Percentiles rank a stretch among this genome's conserved stretches.
These are phyloP conservation scores for Hemisphaericaspora xylofermentans DNA, from an alignment of 1,139 yeast species.

Conservation along the genomic window DNA sequence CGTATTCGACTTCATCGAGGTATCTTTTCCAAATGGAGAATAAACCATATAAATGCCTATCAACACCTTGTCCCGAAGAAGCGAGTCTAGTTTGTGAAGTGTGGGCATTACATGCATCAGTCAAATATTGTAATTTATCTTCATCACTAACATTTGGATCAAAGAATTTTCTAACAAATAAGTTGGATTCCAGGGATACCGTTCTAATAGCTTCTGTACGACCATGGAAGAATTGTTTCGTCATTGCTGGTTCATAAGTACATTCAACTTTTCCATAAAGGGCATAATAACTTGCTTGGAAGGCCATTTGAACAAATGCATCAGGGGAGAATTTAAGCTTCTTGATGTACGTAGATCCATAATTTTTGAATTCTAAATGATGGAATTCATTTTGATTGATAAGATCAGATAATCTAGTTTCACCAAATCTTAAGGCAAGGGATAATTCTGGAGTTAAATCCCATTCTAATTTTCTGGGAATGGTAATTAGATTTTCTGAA, in stretches of 20 bases:
- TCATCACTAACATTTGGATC: conserved; percentile 60
- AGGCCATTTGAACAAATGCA: conserved; percentile 92
- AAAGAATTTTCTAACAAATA: conserved; percentile 82
- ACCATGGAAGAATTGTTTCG: conserved; percentile 82
- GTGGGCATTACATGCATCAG: conserved; percentile 71
- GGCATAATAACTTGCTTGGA: conserved; percentile 91
- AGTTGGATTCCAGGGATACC: conserved; percentile 76
- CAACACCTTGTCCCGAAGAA: conserved; percentile 81
- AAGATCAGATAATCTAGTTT: conserved; percentile 81
- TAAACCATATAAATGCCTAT: conserved; percentile 83
- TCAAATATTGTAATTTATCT: conserved; percentile 60
- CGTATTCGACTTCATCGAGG: conserved; percentile 34
- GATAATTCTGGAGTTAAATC: conserved; percentile 73
- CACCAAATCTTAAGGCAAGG: conserved; percentile 83
- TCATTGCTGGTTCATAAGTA: conserved; percentile 96
- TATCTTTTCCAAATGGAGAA: conserved; percentile 87
- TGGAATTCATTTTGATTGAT: conserved; percentile 88
- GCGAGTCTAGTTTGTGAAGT: conserved; percentile 66
- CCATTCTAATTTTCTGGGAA: conserved; percentile 91
- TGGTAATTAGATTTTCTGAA: conserved; percentile 46
- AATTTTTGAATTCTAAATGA: conserved; percentile 71
- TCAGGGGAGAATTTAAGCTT: conserved; percentile 89
- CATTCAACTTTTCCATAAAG: conserved; percentile 91
- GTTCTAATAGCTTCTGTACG: conserved; percentile 90
- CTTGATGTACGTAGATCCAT: conserved; percentile 78